A percentile compares a stretch with the other conserved stretches of the same genome.
These are phyloP conservation scores for Microbotryum violaceum DNA, from an alignment of 1,284 basidiomycete species.

Conservation along the genomic window DNA sequence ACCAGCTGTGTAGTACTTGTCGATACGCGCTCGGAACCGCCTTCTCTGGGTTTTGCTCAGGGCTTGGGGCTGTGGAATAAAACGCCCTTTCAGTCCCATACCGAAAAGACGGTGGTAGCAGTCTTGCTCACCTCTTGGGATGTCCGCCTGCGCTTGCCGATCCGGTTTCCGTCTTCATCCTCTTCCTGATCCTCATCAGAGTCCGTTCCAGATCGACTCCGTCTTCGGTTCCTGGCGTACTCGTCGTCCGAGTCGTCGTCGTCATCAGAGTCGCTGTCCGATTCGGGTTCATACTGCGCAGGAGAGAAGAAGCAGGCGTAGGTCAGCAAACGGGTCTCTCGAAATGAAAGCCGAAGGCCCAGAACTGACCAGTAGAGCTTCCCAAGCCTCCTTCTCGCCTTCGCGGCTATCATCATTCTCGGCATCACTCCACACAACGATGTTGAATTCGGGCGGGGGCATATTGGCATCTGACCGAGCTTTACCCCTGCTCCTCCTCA, in stretches of 20 bases:
- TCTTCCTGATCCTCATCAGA: conserved; percentile 46
- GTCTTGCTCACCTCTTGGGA: conserved; percentile 10
- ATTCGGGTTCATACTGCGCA: conserved; percentile 61
- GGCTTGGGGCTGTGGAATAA: conserved; percentile 11
- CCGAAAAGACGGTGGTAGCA: neutral
- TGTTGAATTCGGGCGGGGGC: conserved; percentile 43
- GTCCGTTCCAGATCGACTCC: conserved; percentile 33
- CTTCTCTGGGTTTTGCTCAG: conserved; percentile 58
- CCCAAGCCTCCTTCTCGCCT: conserved; percentile 64
- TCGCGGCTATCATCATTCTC: conserved; percentile 46
- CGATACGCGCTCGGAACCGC: conserved; percentile 55
- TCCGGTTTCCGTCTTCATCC: conserved; percentile 40
- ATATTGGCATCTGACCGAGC: conserved; percentile 34
- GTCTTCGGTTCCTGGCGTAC: conserved; percentile 39
- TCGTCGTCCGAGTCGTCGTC: conserved; percentile 44
- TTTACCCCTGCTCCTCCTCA: conserved; percentile 34
- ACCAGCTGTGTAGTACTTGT: conserved; percentile 77
- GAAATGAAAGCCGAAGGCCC: neutral
- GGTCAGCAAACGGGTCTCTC: neutral
- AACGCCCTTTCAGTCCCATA: too few species aligned
- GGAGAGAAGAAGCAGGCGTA: neutral
- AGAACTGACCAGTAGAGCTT: conserved; percentile 61
- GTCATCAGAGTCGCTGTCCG: conserved; percentile 53
- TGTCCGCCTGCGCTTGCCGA: conserved; percentile 26
- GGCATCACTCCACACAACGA: conserved; percentile 86